These are phyloP conservation scores for Kalanchoe fedtschenkoi DNA, from an alignment of 164 flowering plant genomes.

Conservation along the genomic window DNA sequence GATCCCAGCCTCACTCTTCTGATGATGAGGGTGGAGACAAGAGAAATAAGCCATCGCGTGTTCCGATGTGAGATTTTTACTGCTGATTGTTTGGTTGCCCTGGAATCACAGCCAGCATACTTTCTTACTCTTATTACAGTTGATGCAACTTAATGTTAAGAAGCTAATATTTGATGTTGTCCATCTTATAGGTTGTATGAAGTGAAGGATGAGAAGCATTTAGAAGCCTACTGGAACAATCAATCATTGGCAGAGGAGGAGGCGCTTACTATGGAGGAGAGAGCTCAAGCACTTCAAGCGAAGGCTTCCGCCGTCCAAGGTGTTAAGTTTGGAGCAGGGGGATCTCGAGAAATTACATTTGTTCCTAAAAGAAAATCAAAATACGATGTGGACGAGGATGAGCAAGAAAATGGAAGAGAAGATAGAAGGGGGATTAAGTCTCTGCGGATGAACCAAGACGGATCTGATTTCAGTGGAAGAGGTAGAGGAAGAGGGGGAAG, in stretches of 20 bases:
- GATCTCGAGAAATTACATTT: constrained; percentile 85
- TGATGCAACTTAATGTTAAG: background rate
- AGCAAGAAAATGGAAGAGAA: constrained; percentile 17
- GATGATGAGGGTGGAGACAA: background rate
- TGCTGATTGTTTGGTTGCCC: background rate
- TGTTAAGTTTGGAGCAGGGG: constrained; percentile 74
- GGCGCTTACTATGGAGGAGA: constrained; percentile 72
- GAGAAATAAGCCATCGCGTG: background rate
- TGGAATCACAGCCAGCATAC: background rate
- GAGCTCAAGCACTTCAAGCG: constrained; percentile 42
- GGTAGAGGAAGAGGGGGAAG: constrained; percentile 32
- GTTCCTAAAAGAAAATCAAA: constrained; percentile 42
- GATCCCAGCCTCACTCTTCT: background rate
- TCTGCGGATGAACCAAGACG: constrained; percentile 45
- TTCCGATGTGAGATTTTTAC: background rate
- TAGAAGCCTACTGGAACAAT: constrained; percentile 57
- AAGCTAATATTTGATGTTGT: background rate
- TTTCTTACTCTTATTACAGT: background rate
- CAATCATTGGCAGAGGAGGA: constrained; percentile 70
- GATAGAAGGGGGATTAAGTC: constrained; percentile 79
- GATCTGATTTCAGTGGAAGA: constrained; percentile 32
- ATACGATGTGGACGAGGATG: constrained; percentile 49
- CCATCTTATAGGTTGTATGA: constrained; percentile 54
- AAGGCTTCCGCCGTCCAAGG: constrained; percentile 12
- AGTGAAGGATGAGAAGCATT: constrained; percentile 86